phyloP scores from a whole-genome alignment of 352 stramenopile genomes.

The Aphanomyces invadans region DNA sequence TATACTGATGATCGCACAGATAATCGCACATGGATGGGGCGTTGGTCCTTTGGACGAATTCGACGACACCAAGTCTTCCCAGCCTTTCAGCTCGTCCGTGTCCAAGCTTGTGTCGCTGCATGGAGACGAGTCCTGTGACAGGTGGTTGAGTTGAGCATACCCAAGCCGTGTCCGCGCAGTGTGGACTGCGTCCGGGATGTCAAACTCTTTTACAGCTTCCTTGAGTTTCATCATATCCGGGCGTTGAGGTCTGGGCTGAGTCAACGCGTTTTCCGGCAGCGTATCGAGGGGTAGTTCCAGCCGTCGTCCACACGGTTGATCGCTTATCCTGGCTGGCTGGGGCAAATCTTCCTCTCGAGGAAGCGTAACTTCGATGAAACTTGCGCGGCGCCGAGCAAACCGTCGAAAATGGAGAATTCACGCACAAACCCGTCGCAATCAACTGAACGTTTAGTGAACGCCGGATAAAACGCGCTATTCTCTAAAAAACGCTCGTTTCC shows the following conservation, averaged over 20 bases:
- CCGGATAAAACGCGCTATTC: not conserved
- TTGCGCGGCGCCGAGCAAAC: too few species aligned
- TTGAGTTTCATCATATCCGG: slow-evolving; percentile 24
- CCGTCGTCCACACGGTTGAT: not conserved
- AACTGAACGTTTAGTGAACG: not conserved
- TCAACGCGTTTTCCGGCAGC: not conserved
- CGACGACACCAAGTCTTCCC: slow-evolving; percentile 18
- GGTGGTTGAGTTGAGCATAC: slow-evolving; percentile 21
- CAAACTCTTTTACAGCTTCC: slow-evolving; percentile 12
- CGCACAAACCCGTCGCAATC: not conserved
- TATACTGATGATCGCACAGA: slow-evolving; percentile 19
- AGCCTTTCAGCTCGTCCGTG: slow-evolving; percentile 22
- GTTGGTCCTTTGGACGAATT: slow-evolving; percentile 17
- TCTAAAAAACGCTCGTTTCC: too few species aligned
- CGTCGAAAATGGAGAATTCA: slow-evolving; percentile 10
- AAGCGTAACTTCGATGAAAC: too few species aligned
- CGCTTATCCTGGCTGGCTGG: not conserved
- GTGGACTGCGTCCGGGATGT: slow-evolving; percentile 7
- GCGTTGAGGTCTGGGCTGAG: not conserved
- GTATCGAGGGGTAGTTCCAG: not conserved
- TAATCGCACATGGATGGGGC: slow-evolving; percentile 10
- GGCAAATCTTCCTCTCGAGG: not conserved
- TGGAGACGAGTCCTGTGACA: slow-evolving; percentile 19
- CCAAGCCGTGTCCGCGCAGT: slow-evolving; percentile 18
- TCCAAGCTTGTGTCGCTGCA: slow-evolving; percentile 22